Percentiles rank a stretch among this genome's conserved stretches.
These are phyloP conservation scores for Pseudogymnoascus sp. DNA, from an alignment of 2,329 filamentous ascomycete species.

Conservation along the genomic window DNA sequence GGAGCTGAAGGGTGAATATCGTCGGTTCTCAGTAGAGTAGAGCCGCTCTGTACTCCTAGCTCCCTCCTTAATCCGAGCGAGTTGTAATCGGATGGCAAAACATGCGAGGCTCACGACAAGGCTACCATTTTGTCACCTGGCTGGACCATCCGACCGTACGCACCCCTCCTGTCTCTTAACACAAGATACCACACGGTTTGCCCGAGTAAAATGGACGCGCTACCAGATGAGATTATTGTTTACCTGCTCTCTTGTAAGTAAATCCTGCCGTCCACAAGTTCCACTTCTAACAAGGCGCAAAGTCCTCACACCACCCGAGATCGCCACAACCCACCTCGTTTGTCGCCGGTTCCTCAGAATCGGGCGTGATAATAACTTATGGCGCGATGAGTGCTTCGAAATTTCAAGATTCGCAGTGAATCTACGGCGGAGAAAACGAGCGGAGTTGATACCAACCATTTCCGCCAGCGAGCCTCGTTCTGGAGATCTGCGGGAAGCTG, in stretches of 20 bases:
- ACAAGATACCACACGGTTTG: not conserved
- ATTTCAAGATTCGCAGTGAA: slow-evolving; percentile 58
- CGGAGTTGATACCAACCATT: slow-evolving; percentile 32
- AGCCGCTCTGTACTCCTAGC: not conserved
- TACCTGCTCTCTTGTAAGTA: slow-evolving; percentile 25
- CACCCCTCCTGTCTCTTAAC: not conserved
- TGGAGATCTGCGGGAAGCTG: slow-evolving; percentile 26
- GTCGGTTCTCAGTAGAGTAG: not conserved
- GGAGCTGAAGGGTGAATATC: not conserved
- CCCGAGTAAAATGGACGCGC: slow-evolving; percentile 17
- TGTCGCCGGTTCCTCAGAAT: slow-evolving; percentile 59
- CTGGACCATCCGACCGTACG: not conserved
- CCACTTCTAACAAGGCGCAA: not conserved
- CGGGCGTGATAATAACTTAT: slow-evolving; percentile 67
- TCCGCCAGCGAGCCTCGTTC: slow-evolving; percentile 35
- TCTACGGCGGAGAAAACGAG: slow-evolving; percentile 45
- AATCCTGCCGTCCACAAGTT: not conserved
- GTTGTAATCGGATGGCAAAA: not conserved
- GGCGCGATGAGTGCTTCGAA: slow-evolving; percentile 69
- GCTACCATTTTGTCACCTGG: not conserved
- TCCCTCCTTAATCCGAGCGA: not conserved
- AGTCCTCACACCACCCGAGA: slow-evolving; percentile 58
- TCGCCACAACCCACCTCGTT: slow-evolving; percentile 62
- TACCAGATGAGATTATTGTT: slow-evolving; percentile 27
- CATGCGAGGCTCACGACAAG: not conserved